Evolutionary conservation across 2,329 filamentous ascomycete genomes (phyloP).

Genomic region (Didymella lethalis): DNA sequence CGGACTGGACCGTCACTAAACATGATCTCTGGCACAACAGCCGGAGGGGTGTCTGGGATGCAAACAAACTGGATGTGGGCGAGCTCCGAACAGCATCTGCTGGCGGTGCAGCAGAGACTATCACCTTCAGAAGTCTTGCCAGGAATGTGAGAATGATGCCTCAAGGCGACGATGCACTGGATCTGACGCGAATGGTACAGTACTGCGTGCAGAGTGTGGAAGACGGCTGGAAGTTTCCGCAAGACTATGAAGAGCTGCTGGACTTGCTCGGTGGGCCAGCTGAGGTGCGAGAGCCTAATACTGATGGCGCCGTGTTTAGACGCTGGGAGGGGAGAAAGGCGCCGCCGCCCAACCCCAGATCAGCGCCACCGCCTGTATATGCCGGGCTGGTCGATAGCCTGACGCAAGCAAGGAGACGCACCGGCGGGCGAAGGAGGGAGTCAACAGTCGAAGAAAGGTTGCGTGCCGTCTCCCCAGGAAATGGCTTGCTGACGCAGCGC

Average conservation of each 20-base stretch:
- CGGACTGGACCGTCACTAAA: constrained; percentile 27
- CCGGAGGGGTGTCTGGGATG: constrained; percentile 20
- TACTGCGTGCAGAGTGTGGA: constrained; percentile 25
- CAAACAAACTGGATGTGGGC: constrained; percentile 12
- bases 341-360: constrained; percentile 4
- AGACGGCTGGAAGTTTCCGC: constrained; percentile 33
- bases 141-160: constrained; percentile 26
- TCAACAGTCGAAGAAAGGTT: background rate
- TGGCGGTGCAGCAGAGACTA: background rate
- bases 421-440: background rate
- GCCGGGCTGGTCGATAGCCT: background rate
- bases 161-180: constrained; percentile 31
- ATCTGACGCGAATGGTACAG: constrained; percentile 37
- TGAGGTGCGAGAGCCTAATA: constrained; percentile 12
- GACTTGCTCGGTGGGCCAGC: constrained; percentile 21
- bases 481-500: background rate
- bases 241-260: constrained; percentile 28
- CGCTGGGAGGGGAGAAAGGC: constrained; percentile 18
- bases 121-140: constrained; percentile 33
- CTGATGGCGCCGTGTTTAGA: constrained; percentile 22
- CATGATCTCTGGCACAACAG: constrained; percentile 22
- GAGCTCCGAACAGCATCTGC: background rate
- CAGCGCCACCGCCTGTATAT: background rate
- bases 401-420: background rate
- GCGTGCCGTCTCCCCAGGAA: background rate